These are phyloP conservation scores for Elongisporangium anandrum DNA, from an alignment of 352 stramenopile species.

Conservation along the genomic window DNA sequence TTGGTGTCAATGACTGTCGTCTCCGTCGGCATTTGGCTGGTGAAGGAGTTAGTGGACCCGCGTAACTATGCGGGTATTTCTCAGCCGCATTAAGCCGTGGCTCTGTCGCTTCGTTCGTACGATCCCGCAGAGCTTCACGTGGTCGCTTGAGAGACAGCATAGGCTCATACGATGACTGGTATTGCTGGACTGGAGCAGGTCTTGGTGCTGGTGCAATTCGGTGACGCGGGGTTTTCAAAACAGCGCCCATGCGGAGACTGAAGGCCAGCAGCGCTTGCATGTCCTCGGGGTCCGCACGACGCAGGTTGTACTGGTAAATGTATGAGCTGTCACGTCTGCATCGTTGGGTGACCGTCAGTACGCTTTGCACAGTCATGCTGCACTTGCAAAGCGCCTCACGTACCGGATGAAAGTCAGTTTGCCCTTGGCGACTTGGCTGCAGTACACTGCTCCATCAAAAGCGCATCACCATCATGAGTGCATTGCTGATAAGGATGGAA, in stretches of 20 bases:
- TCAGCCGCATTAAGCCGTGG: background rate
- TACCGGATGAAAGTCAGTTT: conserved; percentile 68
- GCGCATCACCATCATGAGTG: background rate
- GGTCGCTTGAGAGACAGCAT: conserved; percentile 3
- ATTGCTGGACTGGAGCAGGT: conserved; percentile 5
- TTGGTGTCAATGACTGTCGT: background rate
- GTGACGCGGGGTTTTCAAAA: conserved; percentile 30
- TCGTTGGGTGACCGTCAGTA: background rate
- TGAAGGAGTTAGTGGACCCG: too few species aligned
- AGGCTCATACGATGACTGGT: background rate
- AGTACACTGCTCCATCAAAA: conserved; percentile 36
- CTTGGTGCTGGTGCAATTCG: conserved; percentile 4
- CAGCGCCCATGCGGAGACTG: conserved; percentile 36
- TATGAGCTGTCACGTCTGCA: conserved; percentile 36
- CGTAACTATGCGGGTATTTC: too few species aligned
- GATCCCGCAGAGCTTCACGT: background rate
- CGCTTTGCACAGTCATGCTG: too few species aligned
- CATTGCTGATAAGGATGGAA: background rate
- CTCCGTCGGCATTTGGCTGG: too few species aligned
- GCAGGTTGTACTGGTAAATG: conserved; percentile 67
- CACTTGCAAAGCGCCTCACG: conserved; percentile 7
- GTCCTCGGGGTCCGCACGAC: conserved; percentile 27
- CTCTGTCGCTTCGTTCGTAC: conserved; percentile 9
- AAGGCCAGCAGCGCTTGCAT: conserved; percentile 49
- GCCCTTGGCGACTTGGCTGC: conserved; percentile 47